Evolutionary conservation across 371 early-diverging fungal species (phyloP), one percentile per base, ranked within the genome.

Genomic region (Dinochytrium kinnereticum): DNA sequence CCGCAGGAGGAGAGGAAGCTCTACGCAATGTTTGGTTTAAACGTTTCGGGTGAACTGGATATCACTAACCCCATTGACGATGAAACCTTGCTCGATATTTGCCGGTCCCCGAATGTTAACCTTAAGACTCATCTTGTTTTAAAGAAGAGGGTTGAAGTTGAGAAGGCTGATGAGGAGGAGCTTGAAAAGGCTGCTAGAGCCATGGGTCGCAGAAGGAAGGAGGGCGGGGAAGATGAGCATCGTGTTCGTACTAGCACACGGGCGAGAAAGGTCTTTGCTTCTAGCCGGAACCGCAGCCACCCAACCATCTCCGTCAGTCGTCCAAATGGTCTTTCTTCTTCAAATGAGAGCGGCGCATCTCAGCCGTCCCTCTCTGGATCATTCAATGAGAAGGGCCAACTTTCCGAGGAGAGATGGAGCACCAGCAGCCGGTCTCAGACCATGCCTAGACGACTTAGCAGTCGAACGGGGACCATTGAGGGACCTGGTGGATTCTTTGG

Each of bases 101-200:
- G 66, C 37, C 10, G 33, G 36, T 34, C 39, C 1, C 40, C 72
- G 21, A 72, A 72, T 34, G 44, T 57, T 1, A 49, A 64, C 37
- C 44, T 72, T 24, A 72, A 66, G 59, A 24, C 66, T 1, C 67
- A 72, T 33, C 59, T 72, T 15, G 39, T 66, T 17, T 34, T 72
- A 26, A 72, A 66, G 72, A 71, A 71, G 19, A 3, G 30, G 1
- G 59, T 30, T 1, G 70, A 70, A 31, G 70, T 24, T 3, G 71
- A 71, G 51, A 37, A 17, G 5, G 71, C n/a, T 2, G 31, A 40
- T 31, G 68, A 49, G 51, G 31, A 26, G 5, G 34, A 68, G 50
- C 10, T 51, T n/a, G 2, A 17, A 3, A 44, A 7, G 37, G 64
- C 30, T 37, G 64, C 57, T 28, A 55, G 30, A 7, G 10, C 57